Conservation (phyloP, 1,284 basidiomycete species). For the Mixia osmundae region DNA sequence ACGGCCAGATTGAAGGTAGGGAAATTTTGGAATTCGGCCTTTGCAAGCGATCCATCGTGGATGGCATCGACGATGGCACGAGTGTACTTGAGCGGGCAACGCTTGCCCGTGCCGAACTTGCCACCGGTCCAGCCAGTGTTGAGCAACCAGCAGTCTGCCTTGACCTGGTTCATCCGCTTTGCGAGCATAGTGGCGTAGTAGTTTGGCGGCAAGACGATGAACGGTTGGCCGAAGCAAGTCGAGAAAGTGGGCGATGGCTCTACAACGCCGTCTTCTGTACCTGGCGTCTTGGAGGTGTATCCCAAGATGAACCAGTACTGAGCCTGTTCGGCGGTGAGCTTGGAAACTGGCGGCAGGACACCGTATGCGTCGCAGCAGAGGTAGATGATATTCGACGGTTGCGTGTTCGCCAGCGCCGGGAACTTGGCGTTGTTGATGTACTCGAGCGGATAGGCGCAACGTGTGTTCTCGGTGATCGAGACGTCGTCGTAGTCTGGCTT, state of each 20-base stretch:
- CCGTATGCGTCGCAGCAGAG: slow-evolving; percentile 34
- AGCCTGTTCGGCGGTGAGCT: slow-evolving; percentile 78
- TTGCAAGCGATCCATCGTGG: slow-evolving; percentile 71
- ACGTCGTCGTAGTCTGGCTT: slow-evolving; percentile 88
- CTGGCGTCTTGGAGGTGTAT: slow-evolving; percentile 82
- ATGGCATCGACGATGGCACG: slow-evolving; percentile 26
- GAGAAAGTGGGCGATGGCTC: slow-evolving; percentile 99
- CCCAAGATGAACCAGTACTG: slow-evolving; percentile 79
- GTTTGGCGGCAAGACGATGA: slow-evolving; percentile 69
- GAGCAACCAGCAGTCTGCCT: slow-evolving; percentile 93
- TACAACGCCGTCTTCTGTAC: slow-evolving; percentile 91
- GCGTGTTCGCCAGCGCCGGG: slow-evolving; percentile 57
- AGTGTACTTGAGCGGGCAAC: slow-evolving; percentile 63
- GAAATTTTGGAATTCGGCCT: slow-evolving; percentile 70
- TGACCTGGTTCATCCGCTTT: slow-evolving; percentile 71
- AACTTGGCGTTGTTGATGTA: slow-evolving; percentile 89
- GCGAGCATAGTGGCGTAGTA: slow-evolving; percentile 93
- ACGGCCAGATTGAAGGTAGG: slow-evolving; percentile 18
- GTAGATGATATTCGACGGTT: slow-evolving; percentile 33
- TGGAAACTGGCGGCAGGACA: slow-evolving; percentile 86
- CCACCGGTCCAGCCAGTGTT: slow-evolving; percentile 98
- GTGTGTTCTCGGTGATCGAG: slow-evolving; percentile 94
- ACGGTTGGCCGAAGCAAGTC: slow-evolving; percentile 81
- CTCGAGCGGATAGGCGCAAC: slow-evolving; percentile 93
- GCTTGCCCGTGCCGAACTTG: slow-evolving; percentile 60